Evolutionary conservation across 768 basidiomycete genomes (phyloP).

Genomic region (Lenzites betulinus): DNA sequence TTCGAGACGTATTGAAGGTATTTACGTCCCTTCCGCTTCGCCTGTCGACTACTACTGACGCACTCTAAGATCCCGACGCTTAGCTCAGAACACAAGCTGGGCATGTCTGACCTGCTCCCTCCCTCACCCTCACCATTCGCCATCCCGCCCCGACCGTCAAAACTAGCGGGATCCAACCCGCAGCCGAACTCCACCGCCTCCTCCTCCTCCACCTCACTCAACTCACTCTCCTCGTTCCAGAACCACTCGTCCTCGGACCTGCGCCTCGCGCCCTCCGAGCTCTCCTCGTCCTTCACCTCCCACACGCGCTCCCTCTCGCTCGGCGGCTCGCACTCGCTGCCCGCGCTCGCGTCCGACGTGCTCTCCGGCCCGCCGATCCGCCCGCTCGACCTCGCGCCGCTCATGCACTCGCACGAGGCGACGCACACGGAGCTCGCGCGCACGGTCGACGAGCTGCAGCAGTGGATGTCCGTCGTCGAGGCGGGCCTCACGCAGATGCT

Average conservation of each 20-base stretch:
- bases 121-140: conserved; percentile 59
- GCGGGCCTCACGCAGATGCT: conserved; percentile 68
- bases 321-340: conserved; percentile 25
- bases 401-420: conserved; percentile 54
- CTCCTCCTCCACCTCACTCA: conserved; percentile 42
- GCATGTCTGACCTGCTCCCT: conserved; percentile 68
- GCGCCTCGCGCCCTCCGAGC: conserved; percentile 17
- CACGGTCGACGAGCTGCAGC: conserved; percentile 72
- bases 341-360: conserved; percentile 21
- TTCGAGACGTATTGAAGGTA: conserved; percentile 78
- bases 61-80: conserved; percentile 58
- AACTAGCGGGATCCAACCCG: conserved; percentile 30
- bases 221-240: conserved; percentile 35
- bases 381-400: conserved; percentile 68
- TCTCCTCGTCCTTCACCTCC: conserved; percentile 20
- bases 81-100: conserved; percentile 69
- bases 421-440: conserved; percentile 70
- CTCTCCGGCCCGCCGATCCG: conserved; percentile 48
- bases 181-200: conserved; percentile 36
- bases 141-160: conserved; percentile 40
- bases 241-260: conserved; percentile 28
- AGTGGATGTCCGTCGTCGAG: conserved; percentile 78
- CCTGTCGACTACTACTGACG: too few relatives aligned
- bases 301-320: conserved; percentile 28
- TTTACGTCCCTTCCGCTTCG: neutral